These are phyloP conservation scores for Paecilomyces formosus DNA, from an alignment of 2,329 filamentous ascomycete species.

Conservation along the genomic window DNA sequence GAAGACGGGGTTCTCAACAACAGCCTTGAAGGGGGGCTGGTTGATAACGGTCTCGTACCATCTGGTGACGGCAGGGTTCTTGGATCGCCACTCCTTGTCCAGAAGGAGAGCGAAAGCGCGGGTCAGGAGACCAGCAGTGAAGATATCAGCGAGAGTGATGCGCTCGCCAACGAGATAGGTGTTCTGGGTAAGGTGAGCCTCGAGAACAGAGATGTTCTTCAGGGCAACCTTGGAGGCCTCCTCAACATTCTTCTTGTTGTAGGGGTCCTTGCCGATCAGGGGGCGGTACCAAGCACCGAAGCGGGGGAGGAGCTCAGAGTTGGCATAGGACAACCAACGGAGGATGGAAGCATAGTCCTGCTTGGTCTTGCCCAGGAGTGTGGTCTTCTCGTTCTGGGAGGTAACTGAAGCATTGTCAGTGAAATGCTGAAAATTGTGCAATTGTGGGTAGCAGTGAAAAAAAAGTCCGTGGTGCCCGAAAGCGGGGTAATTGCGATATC, in stretches of 20 bases:
- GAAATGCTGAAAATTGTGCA: constrained; percentile 13
- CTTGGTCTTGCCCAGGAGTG: constrained; percentile 98
- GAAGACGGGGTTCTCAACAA: constrained; percentile 67
- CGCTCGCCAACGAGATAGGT: constrained; percentile 98
- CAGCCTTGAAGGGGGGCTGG: constrained; percentile 82
- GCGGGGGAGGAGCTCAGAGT: constrained; percentile 69
- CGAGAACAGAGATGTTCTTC: constrained; percentile 64
- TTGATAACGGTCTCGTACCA: constrained; percentile 94
- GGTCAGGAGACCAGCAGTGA: constrained; percentile 67
- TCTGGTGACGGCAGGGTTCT: constrained; percentile 78
- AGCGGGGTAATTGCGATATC: constrained; percentile 59
- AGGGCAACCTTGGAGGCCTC: constrained; percentile 63
- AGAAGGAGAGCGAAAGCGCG: constrained; percentile 93
- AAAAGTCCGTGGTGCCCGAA: constrained; percentile 11
- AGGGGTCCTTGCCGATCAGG: constrained; percentile 69
- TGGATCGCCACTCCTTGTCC: constrained; percentile 77
- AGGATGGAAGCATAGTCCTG: constrained; percentile 99
- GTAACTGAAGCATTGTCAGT: constrained; percentile 58
- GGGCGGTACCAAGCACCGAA: constrained; percentile 80
- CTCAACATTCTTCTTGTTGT: constrained; percentile 98
- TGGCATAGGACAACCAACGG: constrained; percentile 97
- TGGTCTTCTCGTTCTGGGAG: constrained; percentile 99
- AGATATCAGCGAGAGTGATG: constrained; percentile 92
- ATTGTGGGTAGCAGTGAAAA: constrained; percentile 6
- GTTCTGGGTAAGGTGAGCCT: constrained; percentile 83